Conservation (phyloP, 257 asterid genomes). For the Forsythia viridissima region DNA sequence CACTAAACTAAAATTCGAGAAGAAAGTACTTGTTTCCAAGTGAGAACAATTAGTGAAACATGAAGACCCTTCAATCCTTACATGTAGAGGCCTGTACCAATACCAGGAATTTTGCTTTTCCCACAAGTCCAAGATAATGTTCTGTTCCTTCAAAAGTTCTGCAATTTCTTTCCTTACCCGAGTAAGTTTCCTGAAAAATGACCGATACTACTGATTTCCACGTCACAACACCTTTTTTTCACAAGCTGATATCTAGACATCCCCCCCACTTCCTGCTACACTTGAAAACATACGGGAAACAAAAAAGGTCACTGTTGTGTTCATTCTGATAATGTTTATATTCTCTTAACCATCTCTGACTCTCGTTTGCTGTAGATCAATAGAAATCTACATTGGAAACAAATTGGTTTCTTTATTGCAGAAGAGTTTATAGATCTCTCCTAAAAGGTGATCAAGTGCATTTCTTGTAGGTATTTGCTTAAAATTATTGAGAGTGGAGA, state of each 20-base stretch:
- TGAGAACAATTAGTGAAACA: neutral
- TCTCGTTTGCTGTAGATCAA: neutral
- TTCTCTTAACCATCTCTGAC: neutral
- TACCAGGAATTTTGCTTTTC: neutral
- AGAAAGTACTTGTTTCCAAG: neutral
- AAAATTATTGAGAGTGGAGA: slow-evolving; percentile 81
- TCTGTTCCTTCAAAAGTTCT: neutral
- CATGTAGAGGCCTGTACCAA: neutral
- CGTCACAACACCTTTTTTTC: neutral
- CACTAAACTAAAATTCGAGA: neutral
- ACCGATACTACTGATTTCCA: neutral
- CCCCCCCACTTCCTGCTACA: neutral
- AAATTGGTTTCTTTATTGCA: neutral
- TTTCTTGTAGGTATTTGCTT: slow-evolving; percentile 75
- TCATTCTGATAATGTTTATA: neutral
- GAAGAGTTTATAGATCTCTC: neutral
- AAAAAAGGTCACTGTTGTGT: neutral
- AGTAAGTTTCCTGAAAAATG: neutral
- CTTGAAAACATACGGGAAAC: neutral
- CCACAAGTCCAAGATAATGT: neutral
- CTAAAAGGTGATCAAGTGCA: neutral
- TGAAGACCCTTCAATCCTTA: neutral
- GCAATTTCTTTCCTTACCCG: neutral
- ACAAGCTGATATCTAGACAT: neutral
- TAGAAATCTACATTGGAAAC: neutral